phyloP scores from a whole-genome alignment of 2,329 filamentous ascomycete species.

The Cyphellophora europaea region DNA sequence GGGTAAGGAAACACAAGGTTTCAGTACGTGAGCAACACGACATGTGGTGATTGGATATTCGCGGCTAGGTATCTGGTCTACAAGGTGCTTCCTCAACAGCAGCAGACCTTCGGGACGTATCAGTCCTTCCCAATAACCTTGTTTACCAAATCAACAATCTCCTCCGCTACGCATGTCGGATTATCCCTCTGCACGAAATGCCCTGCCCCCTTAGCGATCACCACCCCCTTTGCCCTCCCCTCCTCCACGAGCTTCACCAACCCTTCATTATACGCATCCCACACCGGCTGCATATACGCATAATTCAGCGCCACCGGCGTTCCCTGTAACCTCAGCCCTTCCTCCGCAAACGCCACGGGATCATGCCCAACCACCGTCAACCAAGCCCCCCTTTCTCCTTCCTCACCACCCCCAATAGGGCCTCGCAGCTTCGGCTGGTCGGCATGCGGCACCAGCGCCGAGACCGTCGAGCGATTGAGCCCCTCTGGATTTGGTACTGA shows the following conservation, averaged over 20 bases:
- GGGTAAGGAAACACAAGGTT: too few relatives aligned
- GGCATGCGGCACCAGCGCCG: conserved; percentile 33
- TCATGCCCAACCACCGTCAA: conserved; percentile 47
- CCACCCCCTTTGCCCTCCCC: conserved; percentile 29
- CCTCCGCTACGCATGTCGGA: conserved; percentile 35
- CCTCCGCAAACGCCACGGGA: conserved; percentile 41
- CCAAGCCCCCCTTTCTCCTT: conserved; percentile 24
- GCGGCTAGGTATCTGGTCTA: neutral
- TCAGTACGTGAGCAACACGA: neutral
- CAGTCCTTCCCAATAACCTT: neutral
- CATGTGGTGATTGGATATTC: neutral
- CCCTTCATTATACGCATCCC: conserved; percentile 46
- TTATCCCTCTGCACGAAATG: conserved; percentile 50
- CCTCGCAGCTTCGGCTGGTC: conserved; percentile 33
- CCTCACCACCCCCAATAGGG: conserved; percentile 19
- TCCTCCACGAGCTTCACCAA: conserved; percentile 36
- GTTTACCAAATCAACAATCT: conserved; percentile 16
- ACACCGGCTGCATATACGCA: conserved; percentile 44
- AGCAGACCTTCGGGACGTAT: neutral
- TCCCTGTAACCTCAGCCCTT: conserved; percentile 23
- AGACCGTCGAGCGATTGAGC: conserved; percentile 38
- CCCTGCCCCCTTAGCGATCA: conserved; percentile 40
- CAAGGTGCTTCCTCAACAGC: neutral
- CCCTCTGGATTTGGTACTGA: conserved; percentile 41
- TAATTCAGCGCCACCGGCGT: conserved; percentile 30